phyloP scores from a whole-genome alignment of 108 stramenopile species.

The Fragilaria crotonensis region DNA sequence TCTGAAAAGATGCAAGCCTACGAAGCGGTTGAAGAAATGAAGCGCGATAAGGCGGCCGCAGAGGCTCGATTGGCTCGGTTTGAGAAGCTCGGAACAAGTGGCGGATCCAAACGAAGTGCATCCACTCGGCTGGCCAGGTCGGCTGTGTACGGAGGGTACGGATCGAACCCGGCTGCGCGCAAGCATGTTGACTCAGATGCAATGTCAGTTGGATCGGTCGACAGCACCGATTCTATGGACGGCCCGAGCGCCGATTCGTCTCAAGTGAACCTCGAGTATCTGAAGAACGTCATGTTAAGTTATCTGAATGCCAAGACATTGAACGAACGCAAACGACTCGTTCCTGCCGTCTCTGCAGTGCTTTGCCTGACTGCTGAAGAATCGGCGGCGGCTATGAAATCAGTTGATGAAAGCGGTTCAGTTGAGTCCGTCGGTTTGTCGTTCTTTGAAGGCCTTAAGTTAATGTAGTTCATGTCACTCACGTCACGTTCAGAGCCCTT shows the following conservation, averaged over 20 bases:
- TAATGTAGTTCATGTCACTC: too few relatives aligned
- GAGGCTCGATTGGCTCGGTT: conserved; percentile 50
- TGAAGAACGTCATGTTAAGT: conserved; percentile 83
- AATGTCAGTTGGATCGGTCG: conserved; percentile 7
- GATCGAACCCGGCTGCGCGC: not conserved
- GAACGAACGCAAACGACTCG: conserved; percentile 57
- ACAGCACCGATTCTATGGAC: conserved; percentile 1
- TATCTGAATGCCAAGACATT: conserved; percentile 66
- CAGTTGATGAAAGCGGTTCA: conserved; percentile 46
- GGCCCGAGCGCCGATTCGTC: not conserved
- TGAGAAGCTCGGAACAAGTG: conserved; percentile 40
- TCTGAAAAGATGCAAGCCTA: conserved; percentile 62
- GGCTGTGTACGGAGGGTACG: conserved; percentile 15
- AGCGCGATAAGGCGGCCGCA: conserved; percentile 57
- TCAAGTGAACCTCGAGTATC: conserved; percentile 66
- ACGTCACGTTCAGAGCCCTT: too few relatives aligned
- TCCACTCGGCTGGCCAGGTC: not conserved
- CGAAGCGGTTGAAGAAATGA: conserved; percentile 68
- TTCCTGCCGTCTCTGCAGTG: conserved; percentile 79
- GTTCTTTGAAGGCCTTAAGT: conserved; percentile 38
- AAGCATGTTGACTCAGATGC: conserved; percentile 10
- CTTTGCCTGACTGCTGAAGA: conserved; percentile 74
- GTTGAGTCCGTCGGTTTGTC: conserved; percentile 37
- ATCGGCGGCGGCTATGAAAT: conserved; percentile 42
- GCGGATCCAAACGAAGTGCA: too few relatives aligned